Conservation (phyloP, 2,329 filamentous ascomycete genomes). For the Pseudofabraea citricarpa region DNA sequence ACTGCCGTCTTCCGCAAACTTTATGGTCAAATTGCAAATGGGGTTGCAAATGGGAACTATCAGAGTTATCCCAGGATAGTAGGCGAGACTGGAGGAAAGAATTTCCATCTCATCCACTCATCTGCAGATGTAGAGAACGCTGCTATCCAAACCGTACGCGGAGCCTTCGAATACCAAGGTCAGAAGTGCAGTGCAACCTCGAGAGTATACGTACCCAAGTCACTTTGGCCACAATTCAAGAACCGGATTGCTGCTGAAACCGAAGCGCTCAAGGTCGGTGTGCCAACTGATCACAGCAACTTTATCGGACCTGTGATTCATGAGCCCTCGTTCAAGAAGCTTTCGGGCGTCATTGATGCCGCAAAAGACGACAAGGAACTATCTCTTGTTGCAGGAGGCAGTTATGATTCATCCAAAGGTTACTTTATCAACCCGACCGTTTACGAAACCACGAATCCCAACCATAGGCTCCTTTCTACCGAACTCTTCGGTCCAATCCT, state of each 20-base stretch:
- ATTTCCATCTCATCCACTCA: slow-evolving; percentile 80
- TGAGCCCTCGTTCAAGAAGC: slow-evolving; percentile 73
- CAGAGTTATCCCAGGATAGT: slow-evolving; percentile 82
- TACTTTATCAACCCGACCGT: slow-evolving; percentile 84
- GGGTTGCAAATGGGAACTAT: slow-evolving; percentile 78
- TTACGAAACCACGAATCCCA: slow-evolving; percentile 68
- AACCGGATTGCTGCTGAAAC: slow-evolving; percentile 63
- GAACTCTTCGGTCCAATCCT: slow-evolving; percentile 83
- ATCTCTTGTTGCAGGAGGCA: slow-evolving; percentile 69
- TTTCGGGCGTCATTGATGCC: slow-evolving; percentile 69
- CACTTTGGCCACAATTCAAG: slow-evolving; percentile 69
- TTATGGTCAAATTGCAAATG: slow-evolving; percentile 79
- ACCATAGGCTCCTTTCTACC: slow-evolving; percentile 68
- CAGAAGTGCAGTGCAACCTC: slow-evolving; percentile 89
- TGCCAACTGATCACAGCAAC: slow-evolving; percentile 63
- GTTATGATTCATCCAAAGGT: slow-evolving; percentile 71
- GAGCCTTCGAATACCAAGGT: slow-evolving; percentile 86
- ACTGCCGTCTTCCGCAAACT: slow-evolving; percentile 86
- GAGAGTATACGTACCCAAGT: slow-evolving; percentile 72
- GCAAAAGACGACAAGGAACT: slow-evolving; percentile 73
- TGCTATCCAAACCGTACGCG: slow-evolving; percentile 75
- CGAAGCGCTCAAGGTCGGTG: slow-evolving; percentile 64
- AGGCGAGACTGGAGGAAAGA: slow-evolving; percentile 89
- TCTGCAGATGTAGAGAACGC: slow-evolving; percentile 76
- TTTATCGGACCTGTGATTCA: slow-evolving; percentile 90